Base-by-base conservation (phyloP, 345 rosid genomes). In the Brassica nigra region DNA sequence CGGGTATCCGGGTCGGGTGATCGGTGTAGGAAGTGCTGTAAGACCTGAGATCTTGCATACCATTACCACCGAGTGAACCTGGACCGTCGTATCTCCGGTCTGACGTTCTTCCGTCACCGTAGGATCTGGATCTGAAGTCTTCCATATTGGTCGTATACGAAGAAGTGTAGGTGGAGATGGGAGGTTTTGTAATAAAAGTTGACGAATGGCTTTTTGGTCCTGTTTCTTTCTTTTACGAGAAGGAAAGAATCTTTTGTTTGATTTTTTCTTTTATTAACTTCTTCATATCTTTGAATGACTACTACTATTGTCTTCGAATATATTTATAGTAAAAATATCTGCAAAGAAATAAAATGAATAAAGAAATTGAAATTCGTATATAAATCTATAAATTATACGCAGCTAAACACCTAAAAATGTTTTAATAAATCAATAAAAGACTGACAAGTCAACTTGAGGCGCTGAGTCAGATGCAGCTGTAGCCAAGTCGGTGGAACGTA, bases 81-180 rank as follows among this genome's bases (percentile, higher is more conserved):
- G 82, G 84, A 36, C 75, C 80, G 69, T 76, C 33, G 14, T 73
- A 78, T 76, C 76, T 44, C 52, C 34, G 34, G 68, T 83, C 76
- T 79, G 87, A 78, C 80, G 80, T 81, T 76, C 86, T 81, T 58
- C 83, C 90, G 18, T 82, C 89, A 15, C 83, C 81, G 73, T 70
- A 79, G 30, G 92, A 86, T 79, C 80, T 89, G 73, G 92, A 90
- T 89, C 91, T 86, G 84, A 84, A 88, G 80, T 89, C 89, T 72
- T 89, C 95, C 95, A 90, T 90, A 36, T 68, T 62, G 62, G 33
- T 14, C 18, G 49, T 44, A 62, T 54, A 70, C 39, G 2, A 63
- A 49, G 58, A 64, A 61, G 37, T 34, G 63, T 20, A 15, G 39
- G n/a, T 37, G 66, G 39, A n/a, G 27, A 49, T 49, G 2, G 2